Percentiles rank a stretch among this genome's conserved stretches.
Evolutionary conservation across 2,329 filamentous ascomycete genomes (phyloP).

Genomic region (Penicillium sp.): DNA sequence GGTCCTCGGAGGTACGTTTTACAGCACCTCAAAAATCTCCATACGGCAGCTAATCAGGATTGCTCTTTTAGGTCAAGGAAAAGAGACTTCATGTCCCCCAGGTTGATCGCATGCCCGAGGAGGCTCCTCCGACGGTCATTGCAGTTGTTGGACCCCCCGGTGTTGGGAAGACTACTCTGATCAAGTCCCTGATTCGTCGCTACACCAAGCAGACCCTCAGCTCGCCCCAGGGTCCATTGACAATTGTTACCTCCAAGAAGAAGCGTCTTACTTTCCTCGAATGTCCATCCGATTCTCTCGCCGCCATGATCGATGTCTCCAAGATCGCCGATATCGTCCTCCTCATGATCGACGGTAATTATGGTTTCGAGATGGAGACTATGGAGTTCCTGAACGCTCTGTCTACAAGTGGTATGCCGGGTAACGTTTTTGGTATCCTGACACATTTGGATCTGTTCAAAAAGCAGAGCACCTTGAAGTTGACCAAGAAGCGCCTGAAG

Average conservation of each 20-base stretch:
- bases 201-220: slow-evolving; percentile 95
- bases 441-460: slow-evolving; percentile 95
- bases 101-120: slow-evolving; percentile 92
- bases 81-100: slow-evolving; percentile 94
- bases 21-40: neutral
- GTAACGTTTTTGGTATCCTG: slow-evolving; percentile 95
- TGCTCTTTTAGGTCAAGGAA: slow-evolving; percentile 73
- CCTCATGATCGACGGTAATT: slow-evolving; percentile 98
- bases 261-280: slow-evolving; percentile 93
- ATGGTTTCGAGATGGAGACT: slow-evolving; percentile 99
- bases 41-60: slow-evolving; percentile 15
- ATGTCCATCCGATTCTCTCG: slow-evolving; percentile 89
- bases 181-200: slow-evolving; percentile 89
- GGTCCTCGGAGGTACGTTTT: slow-evolving; percentile 54
- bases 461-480: slow-evolving; percentile 86
- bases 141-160: slow-evolving; percentile 93
- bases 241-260: slow-evolving; percentile 94
- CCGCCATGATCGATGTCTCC: slow-evolving; percentile 93
- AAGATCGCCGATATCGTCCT: slow-evolving; percentile 97
- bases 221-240: slow-evolving; percentile 86
- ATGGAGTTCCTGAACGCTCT: slow-evolving; percentile 98
- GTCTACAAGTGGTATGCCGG: slow-evolving; percentile 93
- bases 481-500: slow-evolving; percentile 95
- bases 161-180: slow-evolving; percentile 88
- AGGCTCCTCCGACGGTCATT: slow-evolving; percentile 89